Percentiles rank a stretch among this genome's conserved stretches.
phyloP scores from a whole-genome alignment of 371 early-diverging fungal species.

The Dentiscutata heterogama region DNA sequence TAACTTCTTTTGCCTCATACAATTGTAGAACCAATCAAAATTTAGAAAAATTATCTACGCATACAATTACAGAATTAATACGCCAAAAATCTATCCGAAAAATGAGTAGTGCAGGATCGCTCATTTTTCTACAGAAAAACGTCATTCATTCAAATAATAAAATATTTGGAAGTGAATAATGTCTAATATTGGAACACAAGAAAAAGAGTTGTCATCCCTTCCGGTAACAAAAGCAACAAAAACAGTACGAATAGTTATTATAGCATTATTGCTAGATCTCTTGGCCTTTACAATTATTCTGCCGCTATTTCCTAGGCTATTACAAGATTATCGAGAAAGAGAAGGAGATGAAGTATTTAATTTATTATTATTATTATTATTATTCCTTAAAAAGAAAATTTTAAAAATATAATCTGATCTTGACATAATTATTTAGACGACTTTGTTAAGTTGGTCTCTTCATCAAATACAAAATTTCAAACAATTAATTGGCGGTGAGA shows the following conservation, averaged over 20 bases:
- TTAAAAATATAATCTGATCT: not conserved
- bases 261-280: constrained; percentile 89
- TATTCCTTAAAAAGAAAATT: too few species aligned
- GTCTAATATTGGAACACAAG: constrained; percentile 26
- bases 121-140: too few species aligned
- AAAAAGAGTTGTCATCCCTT: not conserved
- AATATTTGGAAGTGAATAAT: not conserved
- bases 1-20: too few species aligned
- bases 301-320: constrained; percentile 88
- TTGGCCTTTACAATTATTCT: constrained; percentile 97
- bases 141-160: too few species aligned
- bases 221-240: not conserved
- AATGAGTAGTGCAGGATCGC: too few species aligned
- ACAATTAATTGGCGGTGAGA: constrained; percentile 50
- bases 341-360: constrained; percentile 63
- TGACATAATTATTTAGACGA: constrained; percentile 46
- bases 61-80: too few species aligned
- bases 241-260: constrained; percentile 65
- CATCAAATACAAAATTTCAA: constrained; percentile 54
- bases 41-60: too few species aligned
- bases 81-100: too few species aligned
- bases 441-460: constrained; percentile 56
- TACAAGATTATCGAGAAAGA: constrained; percentile 68
- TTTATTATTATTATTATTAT: too few species aligned
- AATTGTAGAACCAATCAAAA: too few species aligned